Conservation (phyloP, 31 red algal genomes). For the Asparagopsis taxiformis region DNA sequence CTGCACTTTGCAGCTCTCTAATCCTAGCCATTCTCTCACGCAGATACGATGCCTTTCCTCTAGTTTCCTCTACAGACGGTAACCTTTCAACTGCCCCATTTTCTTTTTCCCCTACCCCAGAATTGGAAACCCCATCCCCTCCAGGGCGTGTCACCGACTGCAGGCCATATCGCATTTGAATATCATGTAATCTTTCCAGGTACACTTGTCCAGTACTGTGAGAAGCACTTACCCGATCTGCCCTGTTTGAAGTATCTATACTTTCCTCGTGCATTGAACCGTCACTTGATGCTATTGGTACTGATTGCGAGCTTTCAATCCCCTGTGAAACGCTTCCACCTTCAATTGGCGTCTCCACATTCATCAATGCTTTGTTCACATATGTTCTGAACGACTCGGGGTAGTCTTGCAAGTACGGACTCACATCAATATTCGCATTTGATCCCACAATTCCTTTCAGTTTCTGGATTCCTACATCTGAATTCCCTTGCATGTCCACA, state of each 20-base stretch:
- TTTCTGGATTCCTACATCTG: conserved; percentile 12
- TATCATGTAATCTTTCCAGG: conserved; percentile 59
- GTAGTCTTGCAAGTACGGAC: conserved; percentile 10
- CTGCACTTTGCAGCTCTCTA: conserved; percentile 43
- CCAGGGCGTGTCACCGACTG: conserved; percentile 12
- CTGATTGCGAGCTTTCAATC: too few relatives aligned
- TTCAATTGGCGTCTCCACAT: conserved; percentile 18
- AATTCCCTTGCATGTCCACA: conserved; percentile 3
- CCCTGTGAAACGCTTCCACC: not conserved
- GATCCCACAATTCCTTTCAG: conserved; percentile 5
- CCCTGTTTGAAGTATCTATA: too few relatives aligned
- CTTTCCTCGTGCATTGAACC: too few relatives aligned
- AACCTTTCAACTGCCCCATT: conserved; percentile 35
- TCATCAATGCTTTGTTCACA: conserved; percentile 19
- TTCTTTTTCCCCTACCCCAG: conserved; percentile 48
- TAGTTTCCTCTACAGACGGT: conserved; percentile 31
- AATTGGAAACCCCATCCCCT: not conserved
- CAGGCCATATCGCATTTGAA: conserved; percentile 65
- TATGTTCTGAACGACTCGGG: conserved; percentile 11
- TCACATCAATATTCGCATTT: conserved; percentile 15
- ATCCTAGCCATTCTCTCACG: conserved; percentile 74
- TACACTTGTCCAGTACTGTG: conserved; percentile 60
- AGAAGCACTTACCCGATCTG: conserved; percentile 1
- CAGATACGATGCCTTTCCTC: conserved; percentile 41
- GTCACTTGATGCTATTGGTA: too few relatives aligned